phyloP scores from a whole-genome alignment of 345 rosid genomes.

The Euclidium syriacum region DNA sequence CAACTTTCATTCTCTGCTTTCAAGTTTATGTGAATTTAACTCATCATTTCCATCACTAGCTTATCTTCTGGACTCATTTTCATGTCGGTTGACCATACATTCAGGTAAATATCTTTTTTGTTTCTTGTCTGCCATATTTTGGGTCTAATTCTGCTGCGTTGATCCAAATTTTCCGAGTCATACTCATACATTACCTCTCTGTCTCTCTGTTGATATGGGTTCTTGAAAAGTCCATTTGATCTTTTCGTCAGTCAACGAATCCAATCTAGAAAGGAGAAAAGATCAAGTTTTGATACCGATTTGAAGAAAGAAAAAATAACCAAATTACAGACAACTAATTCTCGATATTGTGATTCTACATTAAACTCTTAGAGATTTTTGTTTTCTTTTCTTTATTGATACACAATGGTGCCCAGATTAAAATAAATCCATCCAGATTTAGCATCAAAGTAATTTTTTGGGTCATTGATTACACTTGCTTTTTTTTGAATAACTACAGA shows the following conservation, averaged over 20 bases:
- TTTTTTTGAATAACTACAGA: not conserved
- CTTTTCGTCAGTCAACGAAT: constrained; percentile 1
- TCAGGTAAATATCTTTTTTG: not conserved
- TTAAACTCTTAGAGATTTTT: not conserved
- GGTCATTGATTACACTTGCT: not conserved
- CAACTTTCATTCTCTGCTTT: not conserved
- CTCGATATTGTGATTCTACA: not conserved
- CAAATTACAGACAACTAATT: not conserved
- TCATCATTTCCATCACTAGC: not conserved
- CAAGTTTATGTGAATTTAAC: not conserved
- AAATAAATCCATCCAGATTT: not conserved
- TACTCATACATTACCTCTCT: not conserved
- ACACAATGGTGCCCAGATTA: not conserved
- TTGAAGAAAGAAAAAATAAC: not conserved
- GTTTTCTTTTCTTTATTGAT: not conserved
- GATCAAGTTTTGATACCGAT: not conserved
- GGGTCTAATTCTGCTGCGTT: not conserved
- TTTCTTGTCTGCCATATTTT: not conserved
- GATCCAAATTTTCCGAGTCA: not conserved
- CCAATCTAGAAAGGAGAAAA: not conserved
- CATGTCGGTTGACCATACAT: constrained; percentile 6
- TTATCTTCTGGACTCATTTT: not conserved
- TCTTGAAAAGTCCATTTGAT: constrained; percentile 2
- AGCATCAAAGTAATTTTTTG: not conserved
- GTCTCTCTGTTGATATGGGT: not conserved